These are phyloP conservation scores for Mycena pura DNA, from an alignment of 768 basidiomycete species.

Conservation along the genomic window DNA sequence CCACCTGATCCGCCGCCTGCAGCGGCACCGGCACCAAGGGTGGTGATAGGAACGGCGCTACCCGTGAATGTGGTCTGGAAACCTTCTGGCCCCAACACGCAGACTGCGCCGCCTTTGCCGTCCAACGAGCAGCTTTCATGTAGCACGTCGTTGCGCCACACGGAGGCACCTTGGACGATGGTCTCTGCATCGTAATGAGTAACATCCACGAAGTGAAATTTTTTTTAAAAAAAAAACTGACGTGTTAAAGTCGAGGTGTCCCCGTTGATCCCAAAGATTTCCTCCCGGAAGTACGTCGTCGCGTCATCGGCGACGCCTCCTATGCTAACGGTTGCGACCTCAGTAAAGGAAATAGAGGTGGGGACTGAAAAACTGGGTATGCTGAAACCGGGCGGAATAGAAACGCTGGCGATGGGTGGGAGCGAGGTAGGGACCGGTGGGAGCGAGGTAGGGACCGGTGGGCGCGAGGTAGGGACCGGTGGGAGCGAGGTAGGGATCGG, in stretches of 20 bases:
- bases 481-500: constrained; percentile 2
- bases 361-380: constrained; percentile 1
- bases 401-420: background rate
- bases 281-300: constrained; percentile 10
- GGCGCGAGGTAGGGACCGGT: background rate
- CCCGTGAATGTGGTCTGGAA: constrained; percentile 13
- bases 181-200: background rate
- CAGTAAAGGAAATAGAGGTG: constrained; percentile 1
- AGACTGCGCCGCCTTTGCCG: constrained; percentile 14
- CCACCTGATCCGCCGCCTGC: background rate
- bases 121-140: constrained; percentile 20
- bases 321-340: constrained; percentile 6
- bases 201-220: background rate
- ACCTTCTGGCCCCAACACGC: background rate
- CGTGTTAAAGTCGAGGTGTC: background rate
- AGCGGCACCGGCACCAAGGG: constrained; percentile 7
- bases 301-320: constrained; percentile 14
- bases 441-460: too few relatives aligned
- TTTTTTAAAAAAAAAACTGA: background rate
- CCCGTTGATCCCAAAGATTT: constrained; percentile 1
- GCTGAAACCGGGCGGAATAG: constrained; percentile 5
- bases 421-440: too few relatives aligned
- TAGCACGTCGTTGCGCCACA: constrained; percentile 3
- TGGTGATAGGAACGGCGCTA: constrained; percentile 7
- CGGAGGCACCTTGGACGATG: constrained; percentile 16